phyloP scores from a whole-genome alignment of 1,139 yeast species.

The Saccharomyces hybrid region DNA sequence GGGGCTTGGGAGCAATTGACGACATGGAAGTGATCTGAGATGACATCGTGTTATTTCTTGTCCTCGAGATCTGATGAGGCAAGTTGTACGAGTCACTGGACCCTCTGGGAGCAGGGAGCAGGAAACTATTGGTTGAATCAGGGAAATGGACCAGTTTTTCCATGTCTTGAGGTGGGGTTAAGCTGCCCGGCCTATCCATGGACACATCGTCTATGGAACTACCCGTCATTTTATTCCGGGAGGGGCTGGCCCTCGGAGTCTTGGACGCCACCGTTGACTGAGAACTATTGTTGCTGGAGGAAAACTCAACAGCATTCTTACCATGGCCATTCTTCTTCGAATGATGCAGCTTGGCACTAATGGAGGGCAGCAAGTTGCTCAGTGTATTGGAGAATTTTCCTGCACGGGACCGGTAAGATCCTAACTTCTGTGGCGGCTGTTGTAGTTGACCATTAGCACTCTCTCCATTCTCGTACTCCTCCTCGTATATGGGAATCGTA shows the following conservation, averaged over 20 bases:
- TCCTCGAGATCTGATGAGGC: slow-evolving; percentile 22
- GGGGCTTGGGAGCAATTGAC: slow-evolving; percentile 19
- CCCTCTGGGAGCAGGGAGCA: slow-evolving; percentile 20
- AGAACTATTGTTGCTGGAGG: slow-evolving; percentile 3
- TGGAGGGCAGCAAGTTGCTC: slow-evolving; percentile 28
- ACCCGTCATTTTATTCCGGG: background rate
- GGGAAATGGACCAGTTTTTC: slow-evolving; percentile 26
- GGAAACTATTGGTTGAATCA: slow-evolving; percentile 15
- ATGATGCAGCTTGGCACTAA: slow-evolving; percentile 30
- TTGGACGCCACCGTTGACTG: slow-evolving; percentile 3
- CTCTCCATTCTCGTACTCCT: slow-evolving; percentile 8
- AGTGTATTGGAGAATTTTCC: slow-evolving; percentile 30
- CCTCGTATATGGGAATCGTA: slow-evolving; percentile 30
- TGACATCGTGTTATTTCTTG: slow-evolving; percentile 30
- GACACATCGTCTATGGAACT: background rate
- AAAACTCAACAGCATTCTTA: slow-evolving; percentile 4
- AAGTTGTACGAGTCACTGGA: slow-evolving; percentile 26
- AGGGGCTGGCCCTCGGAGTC: slow-evolving; percentile 2
- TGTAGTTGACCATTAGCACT: slow-evolving; percentile 2
- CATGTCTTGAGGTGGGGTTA: slow-evolving; percentile 25
- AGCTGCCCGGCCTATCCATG: slow-evolving; percentile 11
- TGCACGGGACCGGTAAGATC: slow-evolving; percentile 28
- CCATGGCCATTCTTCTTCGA: slow-evolving; percentile 19
- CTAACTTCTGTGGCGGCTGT: slow-evolving; percentile 24
- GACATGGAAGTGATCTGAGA: slow-evolving; percentile 31